Evolutionary conservation across 2,329 filamentous ascomycete genomes (phyloP).

Genomic region (Clonostachys byssicola): DNA sequence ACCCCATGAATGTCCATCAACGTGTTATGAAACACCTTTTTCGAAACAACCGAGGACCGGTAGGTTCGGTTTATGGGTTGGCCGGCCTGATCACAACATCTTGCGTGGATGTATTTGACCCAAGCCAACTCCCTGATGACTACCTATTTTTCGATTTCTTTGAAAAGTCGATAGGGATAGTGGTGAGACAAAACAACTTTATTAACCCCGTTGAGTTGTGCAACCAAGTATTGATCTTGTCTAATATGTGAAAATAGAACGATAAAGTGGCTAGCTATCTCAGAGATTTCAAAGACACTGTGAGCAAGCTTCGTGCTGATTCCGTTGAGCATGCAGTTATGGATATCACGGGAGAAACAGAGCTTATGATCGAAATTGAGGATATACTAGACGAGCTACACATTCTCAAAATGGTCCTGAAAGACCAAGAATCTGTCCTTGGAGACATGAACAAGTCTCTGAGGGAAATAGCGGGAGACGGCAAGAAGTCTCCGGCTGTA

Average conservation of each 20-base stretch:
- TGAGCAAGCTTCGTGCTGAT: not conserved
- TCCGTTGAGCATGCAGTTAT: not conserved
- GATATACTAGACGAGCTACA: slow-evolving; percentile 6
- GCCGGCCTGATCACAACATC: slow-evolving; percentile 4
- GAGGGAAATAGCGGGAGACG: not conserved
- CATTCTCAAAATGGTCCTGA: slow-evolving; percentile 3
- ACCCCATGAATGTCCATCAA: not conserved
- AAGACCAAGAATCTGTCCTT: not conserved
- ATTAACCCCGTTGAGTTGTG: not conserved
- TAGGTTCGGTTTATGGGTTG: slow-evolving; percentile 4
- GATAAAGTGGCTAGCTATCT: not conserved
- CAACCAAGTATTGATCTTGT: too few relatives aligned
- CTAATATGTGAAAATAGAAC: not conserved
- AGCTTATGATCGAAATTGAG: slow-evolving; percentile 5
- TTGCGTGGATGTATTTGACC: slow-evolving; percentile 6
- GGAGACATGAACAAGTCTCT: not conserved
- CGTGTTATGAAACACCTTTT: not conserved
- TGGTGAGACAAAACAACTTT: not conserved
- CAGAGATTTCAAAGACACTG: not conserved
- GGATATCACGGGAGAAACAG: slow-evolving; percentile 1
- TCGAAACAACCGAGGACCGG: not conserved
- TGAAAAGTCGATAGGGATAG: slow-evolving; percentile 2
- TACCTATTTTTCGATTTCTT: slow-evolving; percentile 6
- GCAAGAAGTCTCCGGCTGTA: not conserved
- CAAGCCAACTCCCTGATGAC: slow-evolving; percentile 1